phyloP scores from a whole-genome alignment of 2,329 filamentous ascomycete genomes.

The Catunica adiposa region DNA sequence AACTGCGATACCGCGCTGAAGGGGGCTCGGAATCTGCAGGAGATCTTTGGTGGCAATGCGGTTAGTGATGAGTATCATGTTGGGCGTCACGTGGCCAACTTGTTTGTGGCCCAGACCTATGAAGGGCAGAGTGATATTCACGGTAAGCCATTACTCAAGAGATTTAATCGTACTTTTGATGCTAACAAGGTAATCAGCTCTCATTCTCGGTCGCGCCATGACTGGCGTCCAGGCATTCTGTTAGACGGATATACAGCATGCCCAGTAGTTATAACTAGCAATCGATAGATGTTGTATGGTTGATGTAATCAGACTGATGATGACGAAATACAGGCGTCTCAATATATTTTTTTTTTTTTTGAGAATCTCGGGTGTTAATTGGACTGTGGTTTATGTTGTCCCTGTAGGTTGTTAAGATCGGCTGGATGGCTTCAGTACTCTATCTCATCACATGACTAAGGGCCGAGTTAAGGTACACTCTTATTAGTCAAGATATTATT shows the following conservation, averaged over 20 bases:
- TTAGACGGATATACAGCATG: background rate
- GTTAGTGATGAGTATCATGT: slow-evolving; percentile 95
- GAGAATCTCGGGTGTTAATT: too few relatives aligned
- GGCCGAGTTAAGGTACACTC: too few relatives aligned
- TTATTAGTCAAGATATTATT: too few relatives aligned
- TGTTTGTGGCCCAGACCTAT: slow-evolving; percentile 96
- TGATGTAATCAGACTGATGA: too few relatives aligned
- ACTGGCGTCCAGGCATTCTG: slow-evolving; percentile 63
- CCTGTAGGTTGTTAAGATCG: too few relatives aligned
- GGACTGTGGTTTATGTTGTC: too few relatives aligned
- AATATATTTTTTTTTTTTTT: too few relatives aligned
- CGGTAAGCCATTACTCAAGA: slow-evolving; percentile 39
- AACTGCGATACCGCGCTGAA: slow-evolving; percentile 83
- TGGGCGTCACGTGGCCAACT: slow-evolving; percentile 82
- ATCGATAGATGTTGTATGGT: too few relatives aligned
- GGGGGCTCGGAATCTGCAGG: slow-evolving; percentile 68
- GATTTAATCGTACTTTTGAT: background rate
- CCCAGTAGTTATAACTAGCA: too few relatives aligned
- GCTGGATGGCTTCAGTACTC: too few relatives aligned
- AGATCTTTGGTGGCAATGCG: slow-evolving; percentile 96
- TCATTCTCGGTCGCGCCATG: slow-evolving; percentile 52
- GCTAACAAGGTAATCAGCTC: slow-evolving; percentile 29
- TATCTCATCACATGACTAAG: too few relatives aligned
- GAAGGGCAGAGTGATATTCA: slow-evolving; percentile 98
- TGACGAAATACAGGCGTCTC: too few relatives aligned